Evolutionary conservation across 208 protist genomes (phyloP).

Genomic region (Entamoeba moshkovskii): DNA sequence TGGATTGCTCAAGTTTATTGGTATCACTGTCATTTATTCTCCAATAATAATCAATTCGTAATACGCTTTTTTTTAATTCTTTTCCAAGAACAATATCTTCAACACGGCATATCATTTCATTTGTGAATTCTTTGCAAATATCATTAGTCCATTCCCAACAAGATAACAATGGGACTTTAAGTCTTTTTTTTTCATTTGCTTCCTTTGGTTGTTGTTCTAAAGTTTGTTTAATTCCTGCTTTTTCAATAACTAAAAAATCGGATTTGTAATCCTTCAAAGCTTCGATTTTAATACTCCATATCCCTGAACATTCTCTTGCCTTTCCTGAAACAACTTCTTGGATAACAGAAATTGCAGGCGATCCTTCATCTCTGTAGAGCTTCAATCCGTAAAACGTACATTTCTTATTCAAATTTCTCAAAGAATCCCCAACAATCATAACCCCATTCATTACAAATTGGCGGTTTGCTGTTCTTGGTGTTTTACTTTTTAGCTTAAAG

Average conservation of each 20-base stretch:
- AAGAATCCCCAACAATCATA: neutral
- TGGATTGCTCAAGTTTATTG: neutral
- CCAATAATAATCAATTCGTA: neutral
- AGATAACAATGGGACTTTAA: neutral
- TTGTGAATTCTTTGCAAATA: neutral
- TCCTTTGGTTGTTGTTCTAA: neutral
- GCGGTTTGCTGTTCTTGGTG: neutral
- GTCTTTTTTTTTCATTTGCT: neutral
- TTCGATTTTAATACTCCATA: neutral
- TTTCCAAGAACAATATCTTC: neutral
- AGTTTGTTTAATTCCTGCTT: neutral
- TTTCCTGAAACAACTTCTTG: neutral
- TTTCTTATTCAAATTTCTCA: neutral
- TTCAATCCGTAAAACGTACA: neutral
- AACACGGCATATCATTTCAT: neutral
- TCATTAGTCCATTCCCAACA: neutral
- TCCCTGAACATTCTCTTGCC: neutral
- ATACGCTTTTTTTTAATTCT: neutral
- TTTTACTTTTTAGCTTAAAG: neutral
- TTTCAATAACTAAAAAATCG: neutral
- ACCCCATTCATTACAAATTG: neutral
- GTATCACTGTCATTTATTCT: neutral
- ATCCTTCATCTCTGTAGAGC: neutral
- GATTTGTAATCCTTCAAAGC: neutral
- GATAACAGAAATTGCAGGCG: neutral